Conservation (phyloP, 768 basidiomycete species). For the Tremella fuciformis region DNA sequence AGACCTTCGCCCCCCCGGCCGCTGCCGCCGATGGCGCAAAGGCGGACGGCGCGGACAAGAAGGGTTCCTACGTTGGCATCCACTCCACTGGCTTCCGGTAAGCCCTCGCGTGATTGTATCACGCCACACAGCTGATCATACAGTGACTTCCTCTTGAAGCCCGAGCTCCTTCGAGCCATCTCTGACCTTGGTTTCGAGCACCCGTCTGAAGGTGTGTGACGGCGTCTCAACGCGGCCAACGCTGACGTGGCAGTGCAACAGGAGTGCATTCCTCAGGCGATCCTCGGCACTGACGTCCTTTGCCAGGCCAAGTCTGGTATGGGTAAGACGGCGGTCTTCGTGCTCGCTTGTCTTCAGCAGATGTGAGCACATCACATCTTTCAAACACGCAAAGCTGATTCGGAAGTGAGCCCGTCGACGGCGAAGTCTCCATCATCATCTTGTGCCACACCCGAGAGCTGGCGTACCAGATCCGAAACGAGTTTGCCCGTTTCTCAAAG, state of each 20-base stretch:
- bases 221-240: not conserved
- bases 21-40: slow-evolving; percentile 53
- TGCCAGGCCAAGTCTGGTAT: slow-evolving; percentile 98
- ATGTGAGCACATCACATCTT: slow-evolving; percentile 53
- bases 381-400: not conserved
- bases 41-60: slow-evolving; percentile 61
- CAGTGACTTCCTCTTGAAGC: slow-evolving; percentile 96
- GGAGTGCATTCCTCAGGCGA: slow-evolving; percentile 99
- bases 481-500: slow-evolving; percentile 97
- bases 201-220: slow-evolving; percentile 84
- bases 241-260: slow-evolving; percentile 73
- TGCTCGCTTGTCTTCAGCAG: slow-evolving; percentile 95
- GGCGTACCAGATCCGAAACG: slow-evolving; percentile 99
- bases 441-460: slow-evolving; percentile 99
- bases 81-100: slow-evolving; percentile 99
- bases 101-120: slow-evolving; percentile 36
- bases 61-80: slow-evolving; percentile 94
- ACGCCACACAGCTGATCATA: not conserved
- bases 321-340: slow-evolving; percentile 96
- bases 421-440: slow-evolving; percentile 95
- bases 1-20: slow-evolving; percentile 53
- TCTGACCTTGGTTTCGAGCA: slow-evolving; percentile 99
- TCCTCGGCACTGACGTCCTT: slow-evolving; percentile 97
- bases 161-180: slow-evolving; percentile 93
- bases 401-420: slow-evolving; percentile 78